phyloP scores from a whole-genome alignment of 2,329 filamentous ascomycete species.

The Colletotrichum nymphaeae region DNA sequence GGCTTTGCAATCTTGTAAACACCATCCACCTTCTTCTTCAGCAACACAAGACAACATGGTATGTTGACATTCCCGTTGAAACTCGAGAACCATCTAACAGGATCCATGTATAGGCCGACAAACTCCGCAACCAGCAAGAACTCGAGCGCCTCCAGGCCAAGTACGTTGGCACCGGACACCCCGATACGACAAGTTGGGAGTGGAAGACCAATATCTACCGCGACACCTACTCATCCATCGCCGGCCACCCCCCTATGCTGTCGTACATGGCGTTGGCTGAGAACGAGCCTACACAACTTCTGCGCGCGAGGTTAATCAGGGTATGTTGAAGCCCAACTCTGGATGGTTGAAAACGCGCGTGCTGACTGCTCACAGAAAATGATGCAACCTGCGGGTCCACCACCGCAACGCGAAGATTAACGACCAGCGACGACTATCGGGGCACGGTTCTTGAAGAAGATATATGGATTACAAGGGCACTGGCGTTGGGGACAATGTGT shows the following conservation, averaged over 20 bases:
- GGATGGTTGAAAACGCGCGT: background rate
- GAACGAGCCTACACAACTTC: constrained; percentile 85
- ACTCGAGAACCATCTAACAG: background rate
- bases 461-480: background rate
- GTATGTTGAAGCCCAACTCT: constrained; percentile 49
- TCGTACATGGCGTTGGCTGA: constrained; percentile 91
- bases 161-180: constrained; percentile 94
- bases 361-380: constrained; percentile 64
- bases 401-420: constrained; percentile 64
- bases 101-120: constrained; percentile 77
- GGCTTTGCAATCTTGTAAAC: background rate
- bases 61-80: background rate
- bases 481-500: constrained; percentile 21
- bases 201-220: constrained; percentile 96
- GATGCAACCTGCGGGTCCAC: constrained; percentile 71
- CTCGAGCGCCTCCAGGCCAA: constrained; percentile 96
- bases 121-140: constrained; percentile 96
- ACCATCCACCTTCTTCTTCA: background rate
- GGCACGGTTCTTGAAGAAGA: background rate
- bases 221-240: constrained; percentile 89
- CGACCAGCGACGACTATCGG: background rate
- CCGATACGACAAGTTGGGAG: constrained; percentile 97
- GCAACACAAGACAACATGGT: constrained; percentile 23
- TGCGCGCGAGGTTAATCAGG: constrained; percentile 84
- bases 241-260: constrained; percentile 89